These are phyloP conservation scores for Dimocarpus longan DNA, from an alignment of 345 rosid genomes.

Conservation along the genomic window DNA sequence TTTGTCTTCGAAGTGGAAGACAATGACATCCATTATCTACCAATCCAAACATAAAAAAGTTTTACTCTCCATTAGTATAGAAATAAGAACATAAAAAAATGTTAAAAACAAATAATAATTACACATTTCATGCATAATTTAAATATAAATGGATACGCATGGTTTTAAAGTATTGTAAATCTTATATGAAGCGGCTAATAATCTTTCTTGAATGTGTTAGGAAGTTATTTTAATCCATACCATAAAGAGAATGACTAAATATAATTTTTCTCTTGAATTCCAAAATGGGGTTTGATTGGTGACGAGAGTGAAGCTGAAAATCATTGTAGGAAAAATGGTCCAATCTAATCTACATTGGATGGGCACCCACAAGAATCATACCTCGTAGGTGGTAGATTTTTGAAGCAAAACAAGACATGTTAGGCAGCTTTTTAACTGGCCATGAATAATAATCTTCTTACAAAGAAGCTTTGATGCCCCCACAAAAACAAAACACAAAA, in stretches of 20 bases:
- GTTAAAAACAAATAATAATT: background rate
- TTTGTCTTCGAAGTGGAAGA: constrained; percentile 20
- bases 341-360: constrained; percentile 9
- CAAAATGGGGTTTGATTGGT: background rate
- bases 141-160: too few relatives aligned
- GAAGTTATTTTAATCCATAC: too few relatives aligned
- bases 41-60: background rate
- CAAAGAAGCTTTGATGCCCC: constrained; percentile 9
- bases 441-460: constrained; percentile 9
- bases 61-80: background rate
- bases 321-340: background rate
- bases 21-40: constrained; percentile 15
- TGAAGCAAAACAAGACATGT: constrained; percentile 37
- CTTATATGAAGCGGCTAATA: too few relatives aligned
- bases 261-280: background rate
- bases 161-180: too few relatives aligned
- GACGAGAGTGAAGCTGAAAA: background rate
- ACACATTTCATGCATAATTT: too few relatives aligned
- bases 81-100: background rate
- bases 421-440: constrained; percentile 18
- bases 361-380: constrained; percentile 35
- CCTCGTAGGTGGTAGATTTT: constrained; percentile 28
- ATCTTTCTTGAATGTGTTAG: background rate
- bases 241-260: background rate
- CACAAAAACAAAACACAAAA: background rate